phyloP scores from a whole-genome alignment of 2,329 filamentous ascomycete genomes.

The Fusarium devonianum region DNA sequence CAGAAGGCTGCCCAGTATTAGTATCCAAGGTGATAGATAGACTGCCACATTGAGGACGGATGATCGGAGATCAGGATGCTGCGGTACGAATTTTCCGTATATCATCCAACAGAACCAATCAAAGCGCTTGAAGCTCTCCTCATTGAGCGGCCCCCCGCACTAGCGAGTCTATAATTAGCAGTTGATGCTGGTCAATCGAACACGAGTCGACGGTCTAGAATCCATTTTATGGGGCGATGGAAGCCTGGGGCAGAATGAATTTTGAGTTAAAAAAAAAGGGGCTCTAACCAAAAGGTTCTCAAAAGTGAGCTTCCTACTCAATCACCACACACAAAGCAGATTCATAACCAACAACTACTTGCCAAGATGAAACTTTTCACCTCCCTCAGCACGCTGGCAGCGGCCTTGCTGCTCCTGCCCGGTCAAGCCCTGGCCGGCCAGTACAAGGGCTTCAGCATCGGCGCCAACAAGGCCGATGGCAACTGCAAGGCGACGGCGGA shows the following conservation, averaged over 20 bases:
- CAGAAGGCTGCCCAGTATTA: too few species aligned
- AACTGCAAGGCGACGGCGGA: conserved; percentile 34
- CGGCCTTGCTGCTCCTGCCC: conserved; percentile 29
- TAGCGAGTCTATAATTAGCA: background rate
- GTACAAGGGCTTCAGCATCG: conserved; percentile 39
- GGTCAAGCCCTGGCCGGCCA: conserved; percentile 32
- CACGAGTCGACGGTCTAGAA: background rate
- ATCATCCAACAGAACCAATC: too few species aligned
- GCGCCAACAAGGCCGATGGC: conserved; percentile 35
- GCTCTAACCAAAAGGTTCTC: background rate
- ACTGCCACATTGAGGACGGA: too few species aligned
- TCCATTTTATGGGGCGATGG: background rate
- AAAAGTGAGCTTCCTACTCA: background rate
- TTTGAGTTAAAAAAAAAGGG: background rate
- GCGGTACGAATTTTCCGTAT: too few species aligned
- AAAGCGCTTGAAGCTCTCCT: too few species aligned
- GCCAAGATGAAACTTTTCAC: conserved; percentile 32
- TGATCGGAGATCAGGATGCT: too few species aligned
- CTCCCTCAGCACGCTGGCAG: conserved; percentile 23
- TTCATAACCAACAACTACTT: background rate
- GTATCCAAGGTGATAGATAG: too few species aligned
- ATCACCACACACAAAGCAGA: background rate
- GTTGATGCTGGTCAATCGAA: background rate
- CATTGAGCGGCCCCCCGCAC: background rate
- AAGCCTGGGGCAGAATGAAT: background rate